Evolutionary conservation across 805 yeast genomes (phyloP), one percentile per base, ranked within the genome.

Genomic region (Metschnikowia similis): DNA sequence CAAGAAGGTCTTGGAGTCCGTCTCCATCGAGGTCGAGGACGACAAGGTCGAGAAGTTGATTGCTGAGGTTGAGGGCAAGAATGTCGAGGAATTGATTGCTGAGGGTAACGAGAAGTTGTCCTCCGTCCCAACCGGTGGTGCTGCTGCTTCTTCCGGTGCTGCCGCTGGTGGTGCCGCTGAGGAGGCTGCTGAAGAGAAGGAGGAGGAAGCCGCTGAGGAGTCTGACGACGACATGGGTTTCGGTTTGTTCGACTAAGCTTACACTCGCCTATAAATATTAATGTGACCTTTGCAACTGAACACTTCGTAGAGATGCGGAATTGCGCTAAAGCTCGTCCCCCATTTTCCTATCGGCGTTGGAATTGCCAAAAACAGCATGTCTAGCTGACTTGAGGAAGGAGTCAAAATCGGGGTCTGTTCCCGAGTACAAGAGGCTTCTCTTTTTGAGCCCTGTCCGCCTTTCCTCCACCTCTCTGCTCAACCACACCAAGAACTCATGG

Each of bases 361-460:
- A 88, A 59, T 89, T 89, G 1, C 96, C 96, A 68, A 89, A 89
- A 1, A 84, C 80, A 21, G 68, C 62, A 62, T 88, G 92, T 58
- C 95, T 77, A 13, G 71, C 69, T n/a, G 57, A 57, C 31, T 67
- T 48, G 62, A 71, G 54, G 54, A 67, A 59, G 13, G 50, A 58
- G 55, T 63, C 69, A 51, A 82, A 66, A 30, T 70, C 74, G 29
- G 64, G 56, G 49, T 77, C 77, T 2, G 60, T 52, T 2, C 48
- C 56, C 1, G 67, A 48, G 42, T 62, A 55, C 66, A 68, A 56
- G 31, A 66, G 65, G 45, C 66, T 69, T 52, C 72, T 65, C 49
- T 58, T 54, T 35, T 40, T 57, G 16, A 56, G 32, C 8, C 59
- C 63, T 26, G 44, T 32, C 38, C 59, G 61, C 21, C 67, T 53